Base-by-base conservation (phyloP, 2,329 filamentous ascomycete species). In the Rutstroemia sydowiana region DNA sequence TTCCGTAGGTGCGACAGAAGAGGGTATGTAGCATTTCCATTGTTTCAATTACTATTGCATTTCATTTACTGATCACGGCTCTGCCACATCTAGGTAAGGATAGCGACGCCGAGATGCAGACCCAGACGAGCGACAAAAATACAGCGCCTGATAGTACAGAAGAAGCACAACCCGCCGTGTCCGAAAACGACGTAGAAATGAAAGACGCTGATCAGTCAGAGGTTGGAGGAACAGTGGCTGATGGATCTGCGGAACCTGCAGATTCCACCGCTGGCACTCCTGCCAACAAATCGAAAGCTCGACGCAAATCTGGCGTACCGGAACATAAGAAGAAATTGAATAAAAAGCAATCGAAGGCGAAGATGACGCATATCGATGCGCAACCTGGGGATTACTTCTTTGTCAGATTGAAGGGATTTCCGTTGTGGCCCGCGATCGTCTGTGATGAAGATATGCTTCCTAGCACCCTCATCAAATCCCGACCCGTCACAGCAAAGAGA, bases 361-460 rank as follows among this genome's bases (percentile, higher is more conserved):
- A 84, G 65, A 75, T 87, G 57, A 78, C 78, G 41, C 80, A 89
- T 61, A 76, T 88, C 48, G 81, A 95, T 66, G 91, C 88, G 58
- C 78, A 95, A 73, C 88, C 93, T 4, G 93, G 95, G 61, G 86
- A 97, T 63, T 87, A 91, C 71, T 97, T 87, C 71, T 84, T 95
- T 66, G 89, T 95, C 58, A 88, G 91, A 69, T 83, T 98, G 70
- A 95, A 95, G 76, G 93, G 92, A 55, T 95, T 88, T 70, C 88
- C 93, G 30, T 85, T 88, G 36, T 98, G 93, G 93, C 93, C 93
- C 14, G 85, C 89, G 50, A 87, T 98, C 66, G 82, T 98, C 62
- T 93, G 88, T 68, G 90, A 95, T 66, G 92, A 98, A 69, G 84
- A 85, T 56, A 97, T 98, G 85, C 82, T 98, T 18, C 92, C 93